A percentile compares a stretch with the other conserved stretches of the same genome.
These are phyloP conservation scores for Filosporella fistucella DNA, from an alignment of 495 filamentous ascomycete genomes.

Conservation along the genomic window DNA sequence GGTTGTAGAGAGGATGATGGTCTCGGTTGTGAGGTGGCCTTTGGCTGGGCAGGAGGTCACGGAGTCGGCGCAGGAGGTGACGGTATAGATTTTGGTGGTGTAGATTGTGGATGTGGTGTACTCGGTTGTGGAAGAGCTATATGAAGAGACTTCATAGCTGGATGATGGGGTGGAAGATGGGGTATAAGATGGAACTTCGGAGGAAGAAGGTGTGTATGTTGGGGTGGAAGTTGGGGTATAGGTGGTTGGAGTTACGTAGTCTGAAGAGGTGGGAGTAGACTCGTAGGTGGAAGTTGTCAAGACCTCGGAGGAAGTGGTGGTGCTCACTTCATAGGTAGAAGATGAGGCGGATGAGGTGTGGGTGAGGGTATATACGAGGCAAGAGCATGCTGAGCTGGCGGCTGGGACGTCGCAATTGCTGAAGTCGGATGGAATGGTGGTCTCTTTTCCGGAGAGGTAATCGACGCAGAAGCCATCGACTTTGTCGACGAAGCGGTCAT, in stretches of 20 bases:
- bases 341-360: conserved; percentile 3
- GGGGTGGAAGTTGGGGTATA: not conserved
- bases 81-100: conserved; percentile 7
- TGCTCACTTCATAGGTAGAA: conserved; percentile 5
- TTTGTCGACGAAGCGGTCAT: conserved; percentile 18
- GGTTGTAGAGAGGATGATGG: conserved; percentile 34
- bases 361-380: conserved; percentile 29
- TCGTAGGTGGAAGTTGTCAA: not conserved
- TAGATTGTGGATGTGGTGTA: conserved; percentile 5
- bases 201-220: not conserved
- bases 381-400: conserved; percentile 34
- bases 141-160: not conserved
- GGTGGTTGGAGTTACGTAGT: not conserved
- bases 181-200: not conserved
- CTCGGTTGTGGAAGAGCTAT: conserved; percentile 1
- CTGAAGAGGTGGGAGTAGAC: not conserved
- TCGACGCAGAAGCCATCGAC: conserved; percentile 24
- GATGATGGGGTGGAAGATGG: not conserved
- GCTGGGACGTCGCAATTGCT: conserved; percentile 24
- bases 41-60: conserved; percentile 26
- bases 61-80: conserved; percentile 5
- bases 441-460: conserved; percentile 21
- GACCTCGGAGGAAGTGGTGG: conserved; percentile 4
- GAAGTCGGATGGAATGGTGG: conserved; percentile 23
- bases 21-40: conserved; percentile 34